Percentiles rank a stretch among this genome's conserved stretches.
These are phyloP conservation scores for Boletus bicolor DNA, from an alignment of 768 basidiomycete species.

Conservation along the genomic window DNA sequence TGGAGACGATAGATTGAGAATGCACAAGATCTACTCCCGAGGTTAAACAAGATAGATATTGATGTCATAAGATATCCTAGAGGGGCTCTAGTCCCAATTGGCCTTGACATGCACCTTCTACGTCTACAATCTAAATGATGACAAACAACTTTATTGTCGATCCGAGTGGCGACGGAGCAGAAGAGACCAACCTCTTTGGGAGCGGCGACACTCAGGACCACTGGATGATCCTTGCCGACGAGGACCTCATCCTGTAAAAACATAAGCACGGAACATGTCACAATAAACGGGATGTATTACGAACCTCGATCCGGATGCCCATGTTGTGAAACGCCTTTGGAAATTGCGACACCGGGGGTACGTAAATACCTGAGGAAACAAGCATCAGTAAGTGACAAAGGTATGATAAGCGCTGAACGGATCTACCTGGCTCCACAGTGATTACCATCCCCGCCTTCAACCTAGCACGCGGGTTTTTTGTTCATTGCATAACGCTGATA, in stretches of 20 bases:
- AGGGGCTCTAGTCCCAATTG: slow-evolving; percentile 59
- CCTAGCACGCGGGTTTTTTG: slow-evolving; percentile 35
- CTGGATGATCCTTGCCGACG: slow-evolving; percentile 56
- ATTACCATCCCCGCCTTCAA: slow-evolving; percentile 85
- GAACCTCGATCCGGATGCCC: slow-evolving; percentile 87
- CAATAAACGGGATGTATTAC: background rate
- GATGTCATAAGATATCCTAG: slow-evolving; percentile 22
- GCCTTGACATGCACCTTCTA: slow-evolving; percentile 80
- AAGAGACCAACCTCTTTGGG: slow-evolving; percentile 71
- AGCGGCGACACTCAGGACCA: slow-evolving; percentile 65
- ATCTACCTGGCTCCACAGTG: slow-evolving; percentile 81
- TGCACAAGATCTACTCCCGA: background rate
- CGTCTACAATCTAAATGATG: slow-evolving; percentile 53
- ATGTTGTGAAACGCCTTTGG: slow-evolving; percentile 89
- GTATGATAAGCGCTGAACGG: background rate
- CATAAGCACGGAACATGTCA: slow-evolving; percentile 7
- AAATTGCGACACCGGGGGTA: slow-evolving; percentile 74
- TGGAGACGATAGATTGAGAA: slow-evolving; percentile 30
- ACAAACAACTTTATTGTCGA: slow-evolving; percentile 1
- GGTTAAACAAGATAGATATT: background rate
- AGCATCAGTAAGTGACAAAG: slow-evolving; percentile 1
- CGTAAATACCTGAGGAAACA: slow-evolving; percentile 65
- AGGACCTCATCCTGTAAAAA: slow-evolving; percentile 64
- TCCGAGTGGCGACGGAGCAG: background rate
- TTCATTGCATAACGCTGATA: slow-evolving; percentile 1